Base-by-base conservation (phyloP, 2,329 filamentous ascomycete genomes). In the Aspergillus sojae region DNA sequence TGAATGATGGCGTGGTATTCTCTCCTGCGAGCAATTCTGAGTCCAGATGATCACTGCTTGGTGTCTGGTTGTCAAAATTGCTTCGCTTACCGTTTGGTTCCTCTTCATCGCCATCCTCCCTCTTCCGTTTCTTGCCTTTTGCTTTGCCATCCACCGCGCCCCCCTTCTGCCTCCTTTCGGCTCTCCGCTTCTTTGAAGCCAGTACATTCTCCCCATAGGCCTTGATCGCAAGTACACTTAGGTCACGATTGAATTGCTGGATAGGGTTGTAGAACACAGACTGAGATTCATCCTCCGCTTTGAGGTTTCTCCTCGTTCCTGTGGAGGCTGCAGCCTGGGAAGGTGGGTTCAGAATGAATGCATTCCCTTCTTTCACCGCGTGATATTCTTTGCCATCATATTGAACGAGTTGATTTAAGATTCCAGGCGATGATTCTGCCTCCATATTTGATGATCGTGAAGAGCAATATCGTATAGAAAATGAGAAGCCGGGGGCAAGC, bases 201-300 rank as follows among this genome's bases (percentile, higher is more conserved):
- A 86, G 70, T 36, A 79, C 72, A 72, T 92, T 88, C 69, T 95
- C 89, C 1, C 92, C 92, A 76, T 94, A 97, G 0, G 91, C 91
- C 73, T 92, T 92, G 77, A 99, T 97, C 0, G 93, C 93, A 16
- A 99, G 85, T 30, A 97, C 92, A 65, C 93, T 97, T 68, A 99
- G 80, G 75, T 99, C 95, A 54, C 96, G 91, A 79, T 99, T 99
- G 84, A 98, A 99, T 76, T 99, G 95, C 76, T 99, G 95, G 60
- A 99, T 97, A 0, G 95, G 94, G 72, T 99, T 99, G 85, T 99
- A 99, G 75, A 99, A 99, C 61, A 99, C 96, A 39, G 84, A 83
- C 71, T 94, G 91, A 70, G 89, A 86, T 45, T 88, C 83, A 70
- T 88, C 84, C 58, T 89, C 85, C 63, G 85, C 81, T 62, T 77